Conservation (phyloP, 75 land plant genomes). For the Gnetum montanum region DNA sequence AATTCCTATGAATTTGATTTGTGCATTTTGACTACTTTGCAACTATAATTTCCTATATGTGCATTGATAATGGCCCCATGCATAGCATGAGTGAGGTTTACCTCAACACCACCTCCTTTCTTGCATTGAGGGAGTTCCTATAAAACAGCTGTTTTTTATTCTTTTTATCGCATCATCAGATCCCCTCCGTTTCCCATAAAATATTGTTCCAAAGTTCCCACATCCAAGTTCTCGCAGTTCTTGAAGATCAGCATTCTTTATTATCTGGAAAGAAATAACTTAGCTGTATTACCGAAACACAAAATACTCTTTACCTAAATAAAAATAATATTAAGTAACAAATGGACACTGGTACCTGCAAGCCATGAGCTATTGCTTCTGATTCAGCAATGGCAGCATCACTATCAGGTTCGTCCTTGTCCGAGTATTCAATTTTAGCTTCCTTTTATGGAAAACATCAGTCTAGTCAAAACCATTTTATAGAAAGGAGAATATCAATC, state of each 20-base stretch:
- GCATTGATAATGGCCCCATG: no score
- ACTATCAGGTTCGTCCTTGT: conserved; percentile 21
- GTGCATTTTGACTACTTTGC: no score
- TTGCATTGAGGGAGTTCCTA: conserved; percentile 67
- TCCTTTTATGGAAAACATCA: no score
- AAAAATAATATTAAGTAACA: background rate
- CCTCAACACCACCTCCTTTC: conserved; percentile 84
- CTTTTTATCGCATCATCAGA: conserved; percentile 97
- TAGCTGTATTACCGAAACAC: conserved; percentile 1
- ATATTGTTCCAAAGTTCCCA: conserved; percentile 96
- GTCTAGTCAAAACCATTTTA: no score
- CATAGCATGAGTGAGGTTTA: no score
- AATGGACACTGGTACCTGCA: conserved; percentile 44
- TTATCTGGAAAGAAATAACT: no score
- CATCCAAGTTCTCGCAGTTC: conserved; percentile 87
- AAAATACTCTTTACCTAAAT: no score
- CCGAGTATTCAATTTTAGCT: conserved; percentile 7
- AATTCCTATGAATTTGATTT: no score
- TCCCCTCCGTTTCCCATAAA: conserved; percentile 93
- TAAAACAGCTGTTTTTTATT: conserved; percentile 83
- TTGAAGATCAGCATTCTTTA: conserved; percentile 79
- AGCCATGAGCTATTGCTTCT: conserved; percentile 67
- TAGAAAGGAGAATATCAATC: no score
- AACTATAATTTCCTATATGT: no score
- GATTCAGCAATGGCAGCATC: conserved; percentile 59